Percentiles rank a stretch among this genome's conserved stretches.
Conservation (phyloP, 176 grass and related monocot genomes). For the Cocos nucifera region DNA sequence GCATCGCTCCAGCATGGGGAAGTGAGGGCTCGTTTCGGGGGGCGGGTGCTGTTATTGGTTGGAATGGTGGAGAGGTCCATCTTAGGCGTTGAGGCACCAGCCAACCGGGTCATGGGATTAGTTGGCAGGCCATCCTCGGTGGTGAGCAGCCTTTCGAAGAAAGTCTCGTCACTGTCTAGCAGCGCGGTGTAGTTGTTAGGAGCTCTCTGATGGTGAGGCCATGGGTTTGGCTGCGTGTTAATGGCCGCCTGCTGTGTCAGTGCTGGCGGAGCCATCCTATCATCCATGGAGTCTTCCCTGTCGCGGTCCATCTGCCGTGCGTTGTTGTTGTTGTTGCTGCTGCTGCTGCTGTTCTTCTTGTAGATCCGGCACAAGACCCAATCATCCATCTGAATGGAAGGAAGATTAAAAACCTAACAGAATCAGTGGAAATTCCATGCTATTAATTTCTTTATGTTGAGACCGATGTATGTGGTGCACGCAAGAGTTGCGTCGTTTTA, state of each 20-base stretch:
- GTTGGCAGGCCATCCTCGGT: constrained; percentile 9
- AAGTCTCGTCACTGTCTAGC: constrained; percentile 51
- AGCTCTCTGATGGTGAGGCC: constrained; percentile 7
- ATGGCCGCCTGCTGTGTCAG: neutral
- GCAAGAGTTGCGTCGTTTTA: too few species aligned
- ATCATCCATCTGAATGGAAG: constrained; percentile 63
- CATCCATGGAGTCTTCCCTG: constrained; percentile 42
- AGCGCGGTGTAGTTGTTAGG: constrained; percentile 20
- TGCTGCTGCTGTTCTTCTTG: constrained; percentile 69
- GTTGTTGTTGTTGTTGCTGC: too few species aligned
- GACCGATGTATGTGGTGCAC: too few species aligned
- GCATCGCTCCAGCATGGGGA: constrained; percentile 45
- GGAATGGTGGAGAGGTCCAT: constrained; percentile 1
- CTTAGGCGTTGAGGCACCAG: constrained; percentile 14
- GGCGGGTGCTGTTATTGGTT: constrained; percentile 14
- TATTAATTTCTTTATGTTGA: too few species aligned
- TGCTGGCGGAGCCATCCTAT: constrained; percentile 25
- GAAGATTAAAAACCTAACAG: neutral
- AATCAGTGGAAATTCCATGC: neutral
- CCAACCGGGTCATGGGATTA: constrained; percentile 8
- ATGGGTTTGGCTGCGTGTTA: neutral
- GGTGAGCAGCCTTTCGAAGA: constrained; percentile 55
- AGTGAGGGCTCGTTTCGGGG: constrained; percentile 19
- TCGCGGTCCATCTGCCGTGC: constrained; percentile 13
- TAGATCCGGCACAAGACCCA: constrained; percentile 97